A percentile compares a stretch with the other conserved stretches of the same genome.
Evolutionary conservation across 257 asterid species (phyloP).

Genomic region (Primulina tabacum): DNA sequence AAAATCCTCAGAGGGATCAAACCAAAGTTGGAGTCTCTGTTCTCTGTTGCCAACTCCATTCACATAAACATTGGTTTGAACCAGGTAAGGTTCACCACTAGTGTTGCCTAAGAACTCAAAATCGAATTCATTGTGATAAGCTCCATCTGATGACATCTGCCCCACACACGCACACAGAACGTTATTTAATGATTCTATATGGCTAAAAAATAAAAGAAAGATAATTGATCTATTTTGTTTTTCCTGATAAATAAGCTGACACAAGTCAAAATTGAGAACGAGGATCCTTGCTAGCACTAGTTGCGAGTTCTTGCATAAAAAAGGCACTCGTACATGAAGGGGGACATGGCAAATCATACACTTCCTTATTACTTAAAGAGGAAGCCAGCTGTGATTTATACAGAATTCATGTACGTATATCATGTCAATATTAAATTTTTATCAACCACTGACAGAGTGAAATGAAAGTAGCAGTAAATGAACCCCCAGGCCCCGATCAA

Average conservation of each 20-base stretch:
- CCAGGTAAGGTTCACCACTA: constrained; percentile 77
- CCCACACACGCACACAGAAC: neutral
- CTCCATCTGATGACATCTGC: constrained; percentile 94
- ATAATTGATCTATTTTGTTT: too few relatives aligned
- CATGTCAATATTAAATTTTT: neutral
- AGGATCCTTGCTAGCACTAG: neutral
- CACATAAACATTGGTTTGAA: constrained; percentile 77
- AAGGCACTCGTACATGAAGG: neutral
- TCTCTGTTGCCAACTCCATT: constrained; percentile 90
- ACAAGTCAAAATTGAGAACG: too few relatives aligned
- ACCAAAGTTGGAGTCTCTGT: constrained; percentile 84
- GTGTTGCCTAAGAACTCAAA: constrained; percentile 83
- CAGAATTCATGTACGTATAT: neutral
- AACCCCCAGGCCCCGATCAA: neutral
- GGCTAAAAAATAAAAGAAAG: neutral
- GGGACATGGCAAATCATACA: neutral
- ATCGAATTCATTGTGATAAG: constrained; percentile 80
- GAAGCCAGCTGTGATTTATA: constrained; percentile 27
- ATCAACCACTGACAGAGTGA: neutral
- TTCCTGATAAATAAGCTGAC: too few relatives aligned
- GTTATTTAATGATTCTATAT: too few relatives aligned
- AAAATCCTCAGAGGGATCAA: constrained; percentile 77
- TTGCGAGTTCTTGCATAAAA: neutral
- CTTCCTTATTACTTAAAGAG: neutral
- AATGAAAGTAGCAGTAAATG: constrained; percentile 21